phyloP scores from a whole-genome alignment of 441 rosid species.

The Brassica balearica region DNA sequence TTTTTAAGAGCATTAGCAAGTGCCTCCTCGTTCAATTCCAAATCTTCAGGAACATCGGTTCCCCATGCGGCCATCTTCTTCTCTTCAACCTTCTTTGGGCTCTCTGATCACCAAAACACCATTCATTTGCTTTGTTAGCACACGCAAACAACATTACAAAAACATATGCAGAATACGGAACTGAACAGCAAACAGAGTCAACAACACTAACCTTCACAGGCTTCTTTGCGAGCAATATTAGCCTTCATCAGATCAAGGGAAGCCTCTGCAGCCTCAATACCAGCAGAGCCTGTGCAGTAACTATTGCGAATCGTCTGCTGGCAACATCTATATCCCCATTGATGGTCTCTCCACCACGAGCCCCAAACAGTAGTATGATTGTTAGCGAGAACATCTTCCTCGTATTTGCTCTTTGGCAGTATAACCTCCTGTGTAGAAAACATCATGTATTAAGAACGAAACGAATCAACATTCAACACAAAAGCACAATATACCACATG shows the following conservation, averaged over 20 bases:
- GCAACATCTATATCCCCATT: constrained; percentile 7
- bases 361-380: constrained; percentile 19
- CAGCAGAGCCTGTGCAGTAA: constrained; percentile 8
- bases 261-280: constrained; percentile 16
- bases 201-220: constrained; percentile 1
- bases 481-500: neutral
- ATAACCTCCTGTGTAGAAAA: constrained; percentile 48
- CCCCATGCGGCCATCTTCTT: constrained; percentile 4
- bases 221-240: constrained; percentile 12
- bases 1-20: constrained; percentile 1
- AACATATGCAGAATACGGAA: neutral
- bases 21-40: constrained; percentile 7
- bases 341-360: constrained; percentile 10
- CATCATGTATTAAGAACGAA: constrained; percentile 4
- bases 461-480: neutral
- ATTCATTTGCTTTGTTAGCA: neutral
- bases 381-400: constrained; percentile 48
- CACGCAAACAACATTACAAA: neutral
- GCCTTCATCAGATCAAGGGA: constrained; percentile 11
- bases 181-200: neutral
- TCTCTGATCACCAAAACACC: neutral
- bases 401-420: constrained; percentile 72
- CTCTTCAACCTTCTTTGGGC: constrained; percentile 9
- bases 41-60: neutral
- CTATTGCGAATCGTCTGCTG: constrained; percentile 9